Percentiles rank a stretch among this genome's conserved stretches.
These are phyloP conservation scores for Castanea sativa DNA, from an alignment of 306 rosid genomes.

Conservation along the genomic window DNA sequence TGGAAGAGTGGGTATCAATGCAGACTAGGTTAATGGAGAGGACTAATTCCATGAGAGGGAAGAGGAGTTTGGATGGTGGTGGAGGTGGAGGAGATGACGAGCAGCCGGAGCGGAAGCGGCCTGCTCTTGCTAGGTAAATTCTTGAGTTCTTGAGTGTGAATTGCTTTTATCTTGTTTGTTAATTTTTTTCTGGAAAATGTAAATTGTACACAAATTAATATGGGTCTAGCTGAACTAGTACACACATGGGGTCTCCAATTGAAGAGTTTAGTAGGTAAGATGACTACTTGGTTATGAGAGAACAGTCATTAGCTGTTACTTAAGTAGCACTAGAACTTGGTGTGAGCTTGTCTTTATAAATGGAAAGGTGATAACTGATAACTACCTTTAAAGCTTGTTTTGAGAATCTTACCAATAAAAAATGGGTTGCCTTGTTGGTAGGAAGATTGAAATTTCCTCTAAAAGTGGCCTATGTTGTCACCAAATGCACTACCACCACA, in stretches of 20 bases:
- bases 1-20: conserved; percentile 55
- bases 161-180: not conserved
- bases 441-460: not conserved
- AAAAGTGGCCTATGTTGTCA: not conserved
- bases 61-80: conserved; percentile 72
- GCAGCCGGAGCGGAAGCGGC: conserved; percentile 90
- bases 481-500: not conserved
- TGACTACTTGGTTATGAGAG: not conserved
- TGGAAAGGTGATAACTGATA: not conserved
- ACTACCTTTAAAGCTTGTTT: not conserved
- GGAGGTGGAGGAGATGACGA: conserved; percentile 54
- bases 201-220: not conserved
- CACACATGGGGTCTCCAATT: not conserved
- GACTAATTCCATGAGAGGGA: conserved; percentile 60
- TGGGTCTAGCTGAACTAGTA: too few relatives aligned
- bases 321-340: not conserved
- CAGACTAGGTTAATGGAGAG: conserved; percentile 57
- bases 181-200: not conserved
- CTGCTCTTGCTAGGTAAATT: conserved; percentile 91
- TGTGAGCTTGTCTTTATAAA: not conserved
- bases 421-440: not conserved
- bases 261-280: not conserved
- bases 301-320: not conserved
- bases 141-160: not conserved
- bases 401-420: not conserved